A percentile compares a stretch with the other conserved stretches of the same genome.
Conservation (phyloP, 306 rosid genomes). For the Begonia loranthoides region DNA sequence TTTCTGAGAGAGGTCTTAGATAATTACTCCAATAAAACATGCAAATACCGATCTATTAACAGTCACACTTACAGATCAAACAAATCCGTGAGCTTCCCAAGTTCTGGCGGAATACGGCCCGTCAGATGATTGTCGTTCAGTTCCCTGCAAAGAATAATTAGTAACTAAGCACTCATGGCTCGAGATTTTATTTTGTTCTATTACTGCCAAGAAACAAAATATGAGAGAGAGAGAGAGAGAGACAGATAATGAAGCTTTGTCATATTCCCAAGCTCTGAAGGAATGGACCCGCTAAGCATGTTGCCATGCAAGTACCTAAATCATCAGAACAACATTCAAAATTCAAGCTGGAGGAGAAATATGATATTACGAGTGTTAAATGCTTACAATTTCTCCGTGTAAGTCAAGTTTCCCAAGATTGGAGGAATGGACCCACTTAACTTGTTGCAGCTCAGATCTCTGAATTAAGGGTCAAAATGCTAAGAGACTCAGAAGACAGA, state of each 20-base stretch:
- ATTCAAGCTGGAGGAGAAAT: neutral
- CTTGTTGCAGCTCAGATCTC: slow-evolving; percentile 84
- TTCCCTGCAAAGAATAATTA: slow-evolving; percentile 33
- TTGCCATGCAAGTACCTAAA: slow-evolving; percentile 90
- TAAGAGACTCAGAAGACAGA: neutral
- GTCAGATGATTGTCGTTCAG: slow-evolving; percentile 66
- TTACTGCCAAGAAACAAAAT: too few relatives aligned
- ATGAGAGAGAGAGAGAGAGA: slow-evolving; percentile 3
- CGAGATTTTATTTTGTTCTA: too few relatives aligned
- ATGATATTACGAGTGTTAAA: neutral
- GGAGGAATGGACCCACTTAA: slow-evolving; percentile 75
- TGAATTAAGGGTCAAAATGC: slow-evolving; percentile 12
- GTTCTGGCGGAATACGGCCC: slow-evolving; percentile 86
- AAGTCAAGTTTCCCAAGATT: slow-evolving; percentile 78
- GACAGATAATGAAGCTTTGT: slow-evolving; percentile 89
- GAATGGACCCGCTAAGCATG: slow-evolving; percentile 74
- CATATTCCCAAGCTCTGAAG: slow-evolving; percentile 93
- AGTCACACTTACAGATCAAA: slow-evolving; percentile 63
- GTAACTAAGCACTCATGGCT: neutral
- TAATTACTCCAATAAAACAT: slow-evolving; percentile 5
- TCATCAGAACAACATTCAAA: slow-evolving; percentile 3
- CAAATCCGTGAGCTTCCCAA: slow-evolving; percentile 82
- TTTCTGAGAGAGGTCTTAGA: slow-evolving; percentile 34
- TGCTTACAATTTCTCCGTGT: slow-evolving; percentile 86
- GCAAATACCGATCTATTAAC: neutral